phyloP scores from a whole-genome alignment of 2,329 filamentous ascomycete genomes.

The Claviceps purpurea region DNA sequence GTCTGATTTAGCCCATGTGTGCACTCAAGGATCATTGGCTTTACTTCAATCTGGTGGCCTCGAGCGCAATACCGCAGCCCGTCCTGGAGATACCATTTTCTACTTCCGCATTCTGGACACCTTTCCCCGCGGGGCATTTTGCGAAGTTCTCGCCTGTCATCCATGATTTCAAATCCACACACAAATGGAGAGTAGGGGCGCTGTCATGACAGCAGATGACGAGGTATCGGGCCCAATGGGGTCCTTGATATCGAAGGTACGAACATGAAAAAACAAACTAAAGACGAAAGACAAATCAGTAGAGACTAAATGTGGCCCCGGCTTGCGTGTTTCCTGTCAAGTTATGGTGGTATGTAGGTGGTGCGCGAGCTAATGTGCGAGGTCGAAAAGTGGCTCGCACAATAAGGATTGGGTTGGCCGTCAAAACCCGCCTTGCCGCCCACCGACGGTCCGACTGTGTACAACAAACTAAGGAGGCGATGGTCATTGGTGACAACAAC shows the following conservation, averaged over 20 bases:
- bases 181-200: not conserved
- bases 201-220: not conserved
- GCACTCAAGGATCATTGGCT: slow-evolving; percentile 1
- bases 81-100: slow-evolving; percentile 59
- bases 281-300: not conserved
- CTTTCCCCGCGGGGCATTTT: slow-evolving; percentile 39
- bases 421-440: not conserved
- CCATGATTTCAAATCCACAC: slow-evolving; percentile 17
- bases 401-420: not conserved
- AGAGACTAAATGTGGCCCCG: not conserved
- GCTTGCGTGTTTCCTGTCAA: not conserved
- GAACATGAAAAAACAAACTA: not conserved
- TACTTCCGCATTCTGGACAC: slow-evolving; percentile 55
- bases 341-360: not conserved
- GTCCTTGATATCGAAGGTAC: not conserved
- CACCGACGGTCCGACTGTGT: not conserved
- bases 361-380: not conserved
- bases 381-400: not conserved
- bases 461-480: not conserved
- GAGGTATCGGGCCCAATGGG: not conserved
- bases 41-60: slow-evolving; percentile 66
- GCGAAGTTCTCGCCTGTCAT: slow-evolving; percentile 29
- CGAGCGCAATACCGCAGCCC: slow-evolving; percentile 68
- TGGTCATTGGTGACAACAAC: too few relatives aligned
- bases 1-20: not conserved